These are phyloP conservation scores for Grosmannia serpens DNA, from an alignment of 2,329 filamentous ascomycete genomes.

Conservation along the genomic window DNA sequence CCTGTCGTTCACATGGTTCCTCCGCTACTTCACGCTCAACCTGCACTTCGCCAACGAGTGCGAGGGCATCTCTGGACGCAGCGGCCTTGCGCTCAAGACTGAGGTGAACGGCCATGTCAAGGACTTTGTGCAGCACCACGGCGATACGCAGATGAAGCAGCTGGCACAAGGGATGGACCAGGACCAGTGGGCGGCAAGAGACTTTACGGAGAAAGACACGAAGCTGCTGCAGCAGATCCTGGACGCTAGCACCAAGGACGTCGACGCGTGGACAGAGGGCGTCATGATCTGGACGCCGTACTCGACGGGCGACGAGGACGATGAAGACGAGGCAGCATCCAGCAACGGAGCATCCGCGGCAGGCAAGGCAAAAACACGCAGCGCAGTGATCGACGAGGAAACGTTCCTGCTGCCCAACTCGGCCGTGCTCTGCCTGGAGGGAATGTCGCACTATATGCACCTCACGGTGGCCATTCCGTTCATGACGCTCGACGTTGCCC, in stretches of 20 bases:
- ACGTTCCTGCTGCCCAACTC: constrained; percentile 78
- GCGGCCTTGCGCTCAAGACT: constrained; percentile 63
- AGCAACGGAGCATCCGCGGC: constrained; percentile 4
- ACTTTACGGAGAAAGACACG: constrained; percentile 55
- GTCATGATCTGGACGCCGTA: constrained; percentile 44
- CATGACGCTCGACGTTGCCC: constrained; percentile 74
- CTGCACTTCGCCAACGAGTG: constrained; percentile 78
- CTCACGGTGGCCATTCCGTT: constrained; percentile 77
- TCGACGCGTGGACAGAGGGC: constrained; percentile 51
- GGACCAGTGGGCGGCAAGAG: constrained; percentile 68
- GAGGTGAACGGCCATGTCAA: constrained; percentile 74
- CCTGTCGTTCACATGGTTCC: constrained; percentile 56
- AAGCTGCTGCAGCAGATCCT: constrained; percentile 53
- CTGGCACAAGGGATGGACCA: constrained; percentile 68
- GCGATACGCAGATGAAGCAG: constrained; percentile 61
- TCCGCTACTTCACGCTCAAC: constrained; percentile 75
- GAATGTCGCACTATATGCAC: constrained; percentile 72
- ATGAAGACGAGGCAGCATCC: not conserved
- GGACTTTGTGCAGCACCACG: constrained; percentile 62
- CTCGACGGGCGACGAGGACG: constrained; percentile 14
- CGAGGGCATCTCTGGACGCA: constrained; percentile 70
- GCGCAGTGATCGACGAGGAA: constrained; percentile 72
- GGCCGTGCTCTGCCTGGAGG: constrained; percentile 67
- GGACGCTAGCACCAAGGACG: constrained; percentile 59
- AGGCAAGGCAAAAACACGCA: constrained; percentile 52